Base-by-base conservation (phyloP, 1,284 basidiomycete genomes). In the Phlebopus sp. region DNA sequence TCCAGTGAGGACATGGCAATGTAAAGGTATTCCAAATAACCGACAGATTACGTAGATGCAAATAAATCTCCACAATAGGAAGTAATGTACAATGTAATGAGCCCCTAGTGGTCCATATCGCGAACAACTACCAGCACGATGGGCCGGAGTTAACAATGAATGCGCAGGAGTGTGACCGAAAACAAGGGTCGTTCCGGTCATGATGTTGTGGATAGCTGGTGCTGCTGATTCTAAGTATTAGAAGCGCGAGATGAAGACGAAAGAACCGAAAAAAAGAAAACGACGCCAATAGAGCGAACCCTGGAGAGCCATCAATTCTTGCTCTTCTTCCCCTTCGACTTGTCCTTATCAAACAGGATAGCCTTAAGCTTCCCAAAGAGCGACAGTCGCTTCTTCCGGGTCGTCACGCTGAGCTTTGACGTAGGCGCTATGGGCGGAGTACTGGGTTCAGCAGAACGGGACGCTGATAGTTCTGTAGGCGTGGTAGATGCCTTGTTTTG, bases 311-410 rank as follows among this genome's bases (percentile, higher is more conserved):
- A 29, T 47, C 45, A 66, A n/a, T 7, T 44, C n/a, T 46, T 53
- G n/a, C 32, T 39, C 52, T 51, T 55, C 35, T 54, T 61, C 17
- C 55, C 49, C n/a, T 53, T 55, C 43, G 70, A 65, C 35, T 68
- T 64, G 36, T 70, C 61, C 52, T 51, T 69, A 25, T 64, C 58
- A 36, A 60, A 55, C 56, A 82, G 78, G 5, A 77, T 57, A 23
- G 66, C 57, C 56, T 75, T 81, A 37, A 74, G 57, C 47, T 54
- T 78, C 15, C 69, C 69, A 41, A 79, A 68, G 18, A 79, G 59
- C 9, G 78, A 77, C 2, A 60, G 60, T 37, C 72, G 68, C 60
- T 77, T 80, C 60, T 63, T 69, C 7, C 58, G 60, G 9, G 55
- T 55, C 21, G 46, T 34, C 1, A 63, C 60, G 14, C 57, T 55